Evolutionary conservation across 1,139 yeast species (phyloP).

Genomic region (Zhuliangozyma parablackwelliae): DNA sequence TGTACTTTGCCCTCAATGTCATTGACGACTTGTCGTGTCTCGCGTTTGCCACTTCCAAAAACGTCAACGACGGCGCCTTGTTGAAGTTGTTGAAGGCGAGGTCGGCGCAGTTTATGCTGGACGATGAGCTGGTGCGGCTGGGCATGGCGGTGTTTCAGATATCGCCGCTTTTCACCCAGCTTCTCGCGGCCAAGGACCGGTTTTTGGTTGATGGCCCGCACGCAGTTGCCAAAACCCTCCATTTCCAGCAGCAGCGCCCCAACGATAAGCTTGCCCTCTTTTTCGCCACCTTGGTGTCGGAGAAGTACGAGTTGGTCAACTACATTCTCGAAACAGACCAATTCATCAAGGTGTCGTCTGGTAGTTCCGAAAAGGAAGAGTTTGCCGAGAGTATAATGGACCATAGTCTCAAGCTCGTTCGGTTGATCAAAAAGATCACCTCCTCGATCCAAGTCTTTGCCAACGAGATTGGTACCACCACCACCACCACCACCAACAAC

Average conservation of each 20-base stretch:
- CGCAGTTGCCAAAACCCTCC: too few relatives aligned
- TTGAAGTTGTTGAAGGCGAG: slow-evolving; percentile 13
- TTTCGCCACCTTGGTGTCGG: slow-evolving; percentile 9
- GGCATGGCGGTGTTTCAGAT: slow-evolving; percentile 3
- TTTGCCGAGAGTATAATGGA: slow-evolving; percentile 43
- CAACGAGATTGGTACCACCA: slow-evolving; percentile 18
- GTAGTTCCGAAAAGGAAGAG: slow-evolving; percentile 21
- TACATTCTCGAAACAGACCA: slow-evolving; percentile 26
- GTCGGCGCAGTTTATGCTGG: slow-evolving; percentile 1
- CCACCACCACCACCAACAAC: slow-evolving; percentile 13
- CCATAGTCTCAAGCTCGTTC: slow-evolving; percentile 41
- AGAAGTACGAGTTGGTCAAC: slow-evolving; percentile 19
- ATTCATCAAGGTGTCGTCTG: slow-evolving; percentile 10
- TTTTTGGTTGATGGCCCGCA: slow-evolving; percentile 7
- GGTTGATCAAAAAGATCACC: slow-evolving; percentile 40
- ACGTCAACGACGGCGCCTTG: slow-evolving; percentile 14
- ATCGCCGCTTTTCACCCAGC: slow-evolving; percentile 12
- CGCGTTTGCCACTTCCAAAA: slow-evolving; percentile 53
- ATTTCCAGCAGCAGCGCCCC: too few relatives aligned
- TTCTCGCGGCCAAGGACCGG: slow-evolving; percentile 15
- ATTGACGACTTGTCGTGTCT: slow-evolving; percentile 56
- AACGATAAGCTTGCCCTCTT: neutral
- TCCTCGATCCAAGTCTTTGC: slow-evolving; percentile 33
- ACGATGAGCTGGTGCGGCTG: neutral
- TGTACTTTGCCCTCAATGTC: slow-evolving; percentile 44